Percentiles rank a stretch among this genome's conserved stretches.
These are phyloP conservation scores for Eucalyptus paniculata DNA, from an alignment of 345 rosid species.

Conservation along the genomic window DNA sequence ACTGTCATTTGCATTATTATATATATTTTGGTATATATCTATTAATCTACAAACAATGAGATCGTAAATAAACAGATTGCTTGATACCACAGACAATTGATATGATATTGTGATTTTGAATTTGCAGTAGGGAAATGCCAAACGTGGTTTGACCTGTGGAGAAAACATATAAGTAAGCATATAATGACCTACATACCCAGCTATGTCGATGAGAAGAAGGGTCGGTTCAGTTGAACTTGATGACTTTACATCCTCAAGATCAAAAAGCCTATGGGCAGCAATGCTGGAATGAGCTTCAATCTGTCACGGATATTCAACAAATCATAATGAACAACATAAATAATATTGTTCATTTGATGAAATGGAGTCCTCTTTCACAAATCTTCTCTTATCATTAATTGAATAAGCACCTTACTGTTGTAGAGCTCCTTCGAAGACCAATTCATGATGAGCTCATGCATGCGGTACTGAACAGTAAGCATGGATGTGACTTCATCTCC, in stretches of 20 bases:
- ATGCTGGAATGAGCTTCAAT: slow-evolving; percentile 78
- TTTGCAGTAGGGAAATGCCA: background rate
- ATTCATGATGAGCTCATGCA: slow-evolving; percentile 95
- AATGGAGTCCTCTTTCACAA: background rate
- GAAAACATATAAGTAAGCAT: background rate
- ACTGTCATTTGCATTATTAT: background rate
- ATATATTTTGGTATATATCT: background rate
- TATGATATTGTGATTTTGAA: background rate
- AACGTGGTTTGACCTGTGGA: background rate
- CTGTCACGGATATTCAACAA: slow-evolving; percentile 5
- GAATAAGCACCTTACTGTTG: slow-evolving; percentile 38
- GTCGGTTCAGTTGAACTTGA: slow-evolving; percentile 76
- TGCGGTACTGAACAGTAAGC: slow-evolving; percentile 96
- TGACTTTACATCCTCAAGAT: slow-evolving; percentile 57
- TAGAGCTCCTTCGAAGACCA: slow-evolving; percentile 97
- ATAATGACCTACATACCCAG: slow-evolving; percentile 36
- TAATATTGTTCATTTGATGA: background rate
- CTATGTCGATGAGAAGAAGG: slow-evolving; percentile 70
- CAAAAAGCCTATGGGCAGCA: slow-evolving; percentile 76
- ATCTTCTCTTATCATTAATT: background rate
- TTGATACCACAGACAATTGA: background rate
- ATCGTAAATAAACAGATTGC: background rate
- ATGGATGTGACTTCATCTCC: slow-evolving; percentile 74
- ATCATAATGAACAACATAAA: background rate
- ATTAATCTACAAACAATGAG: background rate